Evolutionary conservation across 78 protist genomes (phyloP), one percentile per base, ranked within the genome.

Genomic region (Dictyostelium discoideum): DNA sequence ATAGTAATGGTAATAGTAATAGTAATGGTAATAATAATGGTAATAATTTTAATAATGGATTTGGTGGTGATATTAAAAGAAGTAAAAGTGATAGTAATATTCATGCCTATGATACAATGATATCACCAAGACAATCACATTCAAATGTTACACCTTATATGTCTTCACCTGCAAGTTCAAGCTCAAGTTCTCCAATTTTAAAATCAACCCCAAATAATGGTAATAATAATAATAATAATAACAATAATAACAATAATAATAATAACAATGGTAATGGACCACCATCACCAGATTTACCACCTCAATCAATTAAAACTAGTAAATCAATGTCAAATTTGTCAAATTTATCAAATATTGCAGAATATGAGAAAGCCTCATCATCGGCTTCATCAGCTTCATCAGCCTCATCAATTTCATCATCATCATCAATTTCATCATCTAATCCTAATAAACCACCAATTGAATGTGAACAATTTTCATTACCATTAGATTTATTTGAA

Each of bases 401-500:
- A 32, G 37, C 37, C 1, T 32, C 37, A 32, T 32, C 37, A 32
- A 32, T 32, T 32, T 32, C 37, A 32, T 32, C 37, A 32, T 32
- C 37, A 32, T 32, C 37, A 32, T 32, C 37, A 32, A 32, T 32
- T 32, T 32, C 93, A 39, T 13, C 39, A 3, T 5, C 32, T 8
- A 32, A 16, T 48, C 11, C 5, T 3, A 32, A 37, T 5, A 54
- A 80, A 39, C 18, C 87, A 63, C 40, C 83, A 32, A 39, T 82
- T 29, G 88, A 90, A 77, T 90, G 84, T n/a, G 95, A 90, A 54
- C 87, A 90, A 40, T 90, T 82, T 29, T 67, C 72, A 26, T 81
- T 90, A 9, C 95, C 95, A 65, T 39, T 90, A 11, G 83, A 80
- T 7, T 72, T 65, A 9, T 82, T 90, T 48, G 95, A 90, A 18